Base-by-base conservation (phyloP, 2,329 filamentous ascomycete genomes). In the Tolypocladium amazonense region DNA sequence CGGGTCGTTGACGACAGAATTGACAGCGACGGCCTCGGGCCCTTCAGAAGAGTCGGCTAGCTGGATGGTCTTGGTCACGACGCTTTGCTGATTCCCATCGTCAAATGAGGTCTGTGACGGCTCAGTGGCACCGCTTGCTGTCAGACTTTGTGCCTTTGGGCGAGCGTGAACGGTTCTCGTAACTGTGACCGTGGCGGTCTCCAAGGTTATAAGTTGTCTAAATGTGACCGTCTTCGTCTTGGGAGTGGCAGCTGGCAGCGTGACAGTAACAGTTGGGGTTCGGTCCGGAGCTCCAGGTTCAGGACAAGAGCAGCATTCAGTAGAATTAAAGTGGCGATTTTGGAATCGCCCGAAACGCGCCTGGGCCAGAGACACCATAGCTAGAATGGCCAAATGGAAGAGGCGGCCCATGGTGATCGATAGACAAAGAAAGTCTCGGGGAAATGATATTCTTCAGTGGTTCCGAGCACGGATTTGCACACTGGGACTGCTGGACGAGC, bases 231-330 rank as follows among this genome's bases (percentile, higher is more conserved):
- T 69, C 61, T 20, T 66, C 8, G 58, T 61, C 55, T 60, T 60
- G 55, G 56, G 15, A 25, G 20, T 61, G 56, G 67, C 59, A 33
- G 63, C 63, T 33, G 62, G 60, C 11, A 64, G 60, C 47, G 67
- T 70, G 37, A 71, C 62, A 25, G 68, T 71, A 41, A 72, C 63
- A 14, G 67, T 69, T 11, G 61, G 60, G 11, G 52, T 64, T n/a
- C 62, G 59, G 11, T 56, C 59, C 27, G 62, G 35, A 15, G 58
- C 61, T 27, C 62, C 62, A 23, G 66, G 50, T 12, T 59, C 56
- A 7, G 66, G 59, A 30, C 72, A 74, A 39, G 72, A 67, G 50
- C 70, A 71, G 56, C 69, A 73, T 55, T 68, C 65, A 5, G 66
- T 59, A n/a, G 57, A 58, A 20, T 63, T 58, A 6, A 45, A n/a